Percentiles rank a stretch among this genome's conserved stretches.
These are phyloP conservation scores for Russula vinacea DNA, from an alignment of 768 basidiomycete species.

Conservation along the genomic window DNA sequence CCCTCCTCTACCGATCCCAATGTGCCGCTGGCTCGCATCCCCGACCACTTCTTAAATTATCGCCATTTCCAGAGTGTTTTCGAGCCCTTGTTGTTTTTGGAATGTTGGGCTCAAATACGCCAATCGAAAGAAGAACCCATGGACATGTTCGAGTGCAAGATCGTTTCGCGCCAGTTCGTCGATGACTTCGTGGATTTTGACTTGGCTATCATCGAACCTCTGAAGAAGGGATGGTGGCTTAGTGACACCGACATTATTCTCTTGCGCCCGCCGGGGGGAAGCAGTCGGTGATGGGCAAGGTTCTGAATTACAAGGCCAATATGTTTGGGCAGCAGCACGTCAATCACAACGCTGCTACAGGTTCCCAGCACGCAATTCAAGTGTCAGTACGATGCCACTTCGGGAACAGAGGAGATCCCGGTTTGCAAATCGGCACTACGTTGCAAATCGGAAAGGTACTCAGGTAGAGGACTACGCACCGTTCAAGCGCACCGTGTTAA, in stretches of 20 bases:
- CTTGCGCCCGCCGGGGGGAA: slow-evolving; percentile 55
- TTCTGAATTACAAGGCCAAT: slow-evolving; percentile 45
- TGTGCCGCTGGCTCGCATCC: slow-evolving; percentile 46
- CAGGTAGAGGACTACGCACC: slow-evolving; percentile 51
- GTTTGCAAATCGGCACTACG: slow-evolving; percentile 57
- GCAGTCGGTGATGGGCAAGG: slow-evolving; percentile 68
- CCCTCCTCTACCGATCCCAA: slow-evolving; percentile 44
- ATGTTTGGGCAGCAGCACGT: slow-evolving; percentile 51
- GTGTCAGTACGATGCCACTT: slow-evolving; percentile 32
- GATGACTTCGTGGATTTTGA: slow-evolving; percentile 86
- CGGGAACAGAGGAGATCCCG: slow-evolving; percentile 46
- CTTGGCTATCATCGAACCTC: slow-evolving; percentile 51
- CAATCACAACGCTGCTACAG: slow-evolving; percentile 53
- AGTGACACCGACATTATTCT: slow-evolving; percentile 85
- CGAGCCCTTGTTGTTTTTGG: slow-evolving; percentile 80
- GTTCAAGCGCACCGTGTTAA: neutral
- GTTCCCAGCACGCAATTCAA: slow-evolving; percentile 21
- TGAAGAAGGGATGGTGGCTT: slow-evolving; percentile 70
- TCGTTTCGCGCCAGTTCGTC: slow-evolving; percentile 65
- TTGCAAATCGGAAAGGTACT: slow-evolving; percentile 82
- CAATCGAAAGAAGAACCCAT: slow-evolving; percentile 69
- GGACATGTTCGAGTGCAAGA: slow-evolving; percentile 56
- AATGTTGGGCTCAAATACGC: slow-evolving; percentile 86
- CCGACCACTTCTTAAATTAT: slow-evolving; percentile 61
- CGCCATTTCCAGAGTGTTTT: slow-evolving; percentile 71